These are phyloP conservation scores for Alternaria sp. DNA, from an alignment of 2,329 filamentous ascomycete species.

Conservation along the genomic window DNA sequence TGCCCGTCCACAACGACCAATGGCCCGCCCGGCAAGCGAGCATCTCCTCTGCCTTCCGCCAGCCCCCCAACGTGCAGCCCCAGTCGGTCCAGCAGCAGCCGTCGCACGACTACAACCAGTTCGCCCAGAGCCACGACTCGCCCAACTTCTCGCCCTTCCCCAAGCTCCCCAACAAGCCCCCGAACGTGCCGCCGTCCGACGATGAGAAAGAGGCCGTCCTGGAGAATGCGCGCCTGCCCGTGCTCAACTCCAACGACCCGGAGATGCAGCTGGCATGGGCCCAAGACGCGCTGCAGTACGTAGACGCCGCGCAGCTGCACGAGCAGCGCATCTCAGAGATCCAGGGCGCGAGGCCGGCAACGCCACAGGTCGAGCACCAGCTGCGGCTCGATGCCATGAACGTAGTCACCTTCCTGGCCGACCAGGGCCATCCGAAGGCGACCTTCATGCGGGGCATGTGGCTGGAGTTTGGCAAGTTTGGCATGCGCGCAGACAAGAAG, in stretches of 20 bases:
- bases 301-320: conserved; percentile 82
- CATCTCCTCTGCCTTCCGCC: conserved; percentile 47
- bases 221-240: conserved; percentile 80
- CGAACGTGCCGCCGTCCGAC: conserved; percentile 91
- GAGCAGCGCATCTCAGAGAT: conserved; percentile 69
- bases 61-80: conserved; percentile 45
- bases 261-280: conserved; percentile 98
- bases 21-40: conserved; percentile 44
- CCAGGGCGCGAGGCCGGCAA: conserved; percentile 70
- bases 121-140: conserved; percentile 55
- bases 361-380: conserved; percentile 87
- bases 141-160: conserved; percentile 94
- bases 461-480: conserved; percentile 98
- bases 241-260: conserved; percentile 91
- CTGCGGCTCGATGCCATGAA: conserved; percentile 87
- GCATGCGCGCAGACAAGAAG: conserved; percentile 87
- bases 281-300: conserved; percentile 87
- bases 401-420: conserved; percentile 86
- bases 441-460: conserved; percentile 95
- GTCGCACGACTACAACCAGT: conserved; percentile 50
- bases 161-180: conserved; percentile 75
- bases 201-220: conserved; percentile 92
- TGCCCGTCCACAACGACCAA: conserved; percentile 26
- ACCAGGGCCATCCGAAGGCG: conserved; percentile 91
- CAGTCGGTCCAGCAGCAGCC: conserved; percentile 33